These are phyloP conservation scores for Clarireedia hainanense DNA, from an alignment of 2,329 filamentous ascomycete species.

Conservation along the genomic window DNA sequence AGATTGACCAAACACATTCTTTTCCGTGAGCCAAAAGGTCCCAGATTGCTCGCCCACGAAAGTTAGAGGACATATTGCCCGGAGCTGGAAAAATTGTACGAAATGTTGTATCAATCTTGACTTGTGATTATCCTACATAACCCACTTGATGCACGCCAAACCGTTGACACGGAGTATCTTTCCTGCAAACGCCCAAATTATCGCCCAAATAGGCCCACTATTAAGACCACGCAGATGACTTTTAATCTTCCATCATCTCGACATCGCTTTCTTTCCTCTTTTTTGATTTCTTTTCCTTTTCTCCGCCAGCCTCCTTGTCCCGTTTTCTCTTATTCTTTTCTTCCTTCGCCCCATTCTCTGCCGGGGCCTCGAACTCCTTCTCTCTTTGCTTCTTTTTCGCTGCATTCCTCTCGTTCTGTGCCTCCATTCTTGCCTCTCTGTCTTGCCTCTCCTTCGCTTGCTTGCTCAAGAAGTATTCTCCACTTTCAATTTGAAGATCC, in stretches of 20 bases:
- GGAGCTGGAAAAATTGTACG: no score
- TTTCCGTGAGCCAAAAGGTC: no score
- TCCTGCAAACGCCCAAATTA: constrained; percentile 6
- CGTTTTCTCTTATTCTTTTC: constrained; percentile 44
- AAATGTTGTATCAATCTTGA: background rate
- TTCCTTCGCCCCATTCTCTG: constrained; percentile 54
- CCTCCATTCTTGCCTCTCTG: constrained; percentile 73
- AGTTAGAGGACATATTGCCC: no score
- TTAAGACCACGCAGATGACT: background rate
- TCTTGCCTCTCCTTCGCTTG: constrained; percentile 80
- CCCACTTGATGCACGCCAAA: background rate
- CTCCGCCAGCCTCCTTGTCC: constrained; percentile 27
- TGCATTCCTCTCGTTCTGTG: constrained; percentile 79
- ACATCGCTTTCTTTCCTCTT: constrained; percentile 11
- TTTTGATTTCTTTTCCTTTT: constrained; percentile 18
- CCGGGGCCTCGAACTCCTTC: constrained; percentile 79
- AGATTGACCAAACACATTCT: background rate
- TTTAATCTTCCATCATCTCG: constrained; percentile 7
- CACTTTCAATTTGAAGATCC: constrained; percentile 93
- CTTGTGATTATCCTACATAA: background rate
- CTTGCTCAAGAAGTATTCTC: constrained; percentile 94
- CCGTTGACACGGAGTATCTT: constrained; percentile 1
- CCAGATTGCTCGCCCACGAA: no score
- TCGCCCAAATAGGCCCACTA: background rate
- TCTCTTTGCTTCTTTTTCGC: constrained; percentile 81